Percentiles rank a stretch among this genome's conserved stretches.
Conservation (phyloP, 2,329 filamentous ascomycete species). For the Colletotrichum tofieldiae region DNA sequence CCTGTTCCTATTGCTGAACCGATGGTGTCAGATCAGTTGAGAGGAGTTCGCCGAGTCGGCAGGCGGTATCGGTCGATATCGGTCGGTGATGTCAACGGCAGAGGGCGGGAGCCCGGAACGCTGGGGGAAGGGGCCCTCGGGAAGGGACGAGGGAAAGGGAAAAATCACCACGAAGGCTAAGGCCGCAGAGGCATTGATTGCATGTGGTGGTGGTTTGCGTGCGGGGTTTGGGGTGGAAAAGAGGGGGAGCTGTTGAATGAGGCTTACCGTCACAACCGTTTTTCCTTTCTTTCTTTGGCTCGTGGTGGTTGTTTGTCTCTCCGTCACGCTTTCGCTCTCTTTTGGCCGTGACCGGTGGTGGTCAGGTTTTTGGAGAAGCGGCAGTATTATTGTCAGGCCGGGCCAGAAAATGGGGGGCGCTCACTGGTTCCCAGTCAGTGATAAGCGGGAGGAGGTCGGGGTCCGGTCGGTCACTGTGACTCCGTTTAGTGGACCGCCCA, state of each 20-base stretch:
- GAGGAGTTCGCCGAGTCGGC: constrained; percentile 13
- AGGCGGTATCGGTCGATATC: constrained; percentile 32
- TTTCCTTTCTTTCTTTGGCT: not conserved
- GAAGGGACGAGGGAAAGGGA: constrained; percentile 24
- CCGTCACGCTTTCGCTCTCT: no score
- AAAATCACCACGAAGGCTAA: constrained; percentile 35
- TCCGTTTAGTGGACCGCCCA: constrained; percentile 19
- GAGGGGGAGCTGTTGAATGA: constrained; percentile 37
- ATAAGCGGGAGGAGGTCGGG: constrained; percentile 41
- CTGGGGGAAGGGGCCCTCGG: constrained; percentile 23
- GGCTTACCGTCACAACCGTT: constrained; percentile 33
- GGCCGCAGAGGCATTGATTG: constrained; percentile 35
- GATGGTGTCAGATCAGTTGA: constrained; percentile 27
- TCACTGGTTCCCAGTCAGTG: constrained; percentile 25
- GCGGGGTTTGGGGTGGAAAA: constrained; percentile 31
- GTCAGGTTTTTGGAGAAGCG: constrained; percentile 25
- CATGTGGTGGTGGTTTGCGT: constrained; percentile 41
- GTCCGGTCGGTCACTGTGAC: constrained; percentile 37
- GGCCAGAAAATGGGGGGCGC: constrained; percentile 12
- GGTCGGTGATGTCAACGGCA: constrained; percentile 32
- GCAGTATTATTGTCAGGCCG: constrained; percentile 20
- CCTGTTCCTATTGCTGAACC: not conserved
- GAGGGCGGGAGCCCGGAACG: constrained; percentile 34
- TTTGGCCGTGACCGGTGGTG: constrained; percentile 20
- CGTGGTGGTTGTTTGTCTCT: constrained; percentile 8